A percentile compares a stretch with the other conserved stretches of the same genome.
phyloP scores from a whole-genome alignment of 306 rosid genomes.

The Spatholobus suberectus region DNA sequence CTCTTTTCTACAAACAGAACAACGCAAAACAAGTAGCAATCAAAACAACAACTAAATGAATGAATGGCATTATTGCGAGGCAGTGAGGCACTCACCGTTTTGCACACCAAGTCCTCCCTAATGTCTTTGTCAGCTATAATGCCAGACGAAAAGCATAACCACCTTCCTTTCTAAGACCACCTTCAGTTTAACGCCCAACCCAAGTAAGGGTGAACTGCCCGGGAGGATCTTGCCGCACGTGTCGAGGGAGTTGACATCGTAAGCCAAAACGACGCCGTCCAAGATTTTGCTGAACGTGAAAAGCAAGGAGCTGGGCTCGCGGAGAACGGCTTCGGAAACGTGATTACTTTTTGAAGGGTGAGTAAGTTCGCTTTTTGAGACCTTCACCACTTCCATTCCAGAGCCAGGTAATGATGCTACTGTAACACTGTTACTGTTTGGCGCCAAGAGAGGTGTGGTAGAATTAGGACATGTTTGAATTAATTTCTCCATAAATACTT shows the following conservation, averaged over 20 bases:
- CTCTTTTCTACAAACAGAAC: constrained; percentile 62
- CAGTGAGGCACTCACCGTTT: constrained; percentile 62
- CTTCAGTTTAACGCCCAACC: constrained; percentile 58
- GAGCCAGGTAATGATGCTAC: no score
- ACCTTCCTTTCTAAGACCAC: constrained; percentile 84
- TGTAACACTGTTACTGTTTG: no score
- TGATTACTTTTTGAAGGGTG: constrained; percentile 69
- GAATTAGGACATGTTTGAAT: no score
- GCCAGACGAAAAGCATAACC: constrained; percentile 78
- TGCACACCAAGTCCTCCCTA: constrained; percentile 65
- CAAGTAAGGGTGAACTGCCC: constrained; percentile 66
- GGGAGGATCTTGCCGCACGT: constrained; percentile 57
- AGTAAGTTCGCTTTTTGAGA: constrained; percentile 70
- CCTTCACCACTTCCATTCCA: constrained; percentile 81
- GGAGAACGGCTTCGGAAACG: constrained; percentile 63
- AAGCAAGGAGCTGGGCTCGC: constrained; percentile 73
- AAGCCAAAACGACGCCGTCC: constrained; percentile 85
- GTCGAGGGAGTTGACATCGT: constrained; percentile 60
- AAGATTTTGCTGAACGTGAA: constrained; percentile 69
- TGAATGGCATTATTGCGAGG: constrained; percentile 11
- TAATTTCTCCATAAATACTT: no score
- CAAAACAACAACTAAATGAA: no score
- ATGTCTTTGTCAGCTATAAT: constrained; percentile 63
- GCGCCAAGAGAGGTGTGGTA: no score
- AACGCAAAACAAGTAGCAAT: constrained; percentile 3